Base-by-base conservation (phyloP, 2,329 filamentous ascomycete species). In the Pyrenophora graminea region DNA sequence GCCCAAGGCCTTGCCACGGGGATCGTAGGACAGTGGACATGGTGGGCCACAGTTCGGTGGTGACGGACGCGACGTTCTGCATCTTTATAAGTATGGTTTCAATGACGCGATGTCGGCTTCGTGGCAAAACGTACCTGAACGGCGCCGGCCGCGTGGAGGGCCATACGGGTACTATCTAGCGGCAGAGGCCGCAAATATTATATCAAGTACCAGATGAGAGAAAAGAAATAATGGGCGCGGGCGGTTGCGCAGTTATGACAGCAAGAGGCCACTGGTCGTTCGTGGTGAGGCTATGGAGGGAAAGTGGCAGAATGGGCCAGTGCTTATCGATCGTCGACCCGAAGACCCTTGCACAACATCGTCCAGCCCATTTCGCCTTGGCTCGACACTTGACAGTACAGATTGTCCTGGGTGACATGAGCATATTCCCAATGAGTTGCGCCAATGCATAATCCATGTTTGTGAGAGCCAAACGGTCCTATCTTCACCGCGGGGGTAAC, bases 91-190 rank as follows among this genome's bases (percentile, higher is more conserved):
- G 61, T 44, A 59, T 23, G 53, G 41, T 44, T 52, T 53, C 49
- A 42, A 54, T 51, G 50, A 61, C 54, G 59, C 55, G 55, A 51
- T 55, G 47, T 59, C 47, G 59, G 56, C 39, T 47, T 45, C 59
- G 68, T 70, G 65, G 68, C 68, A 58, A 62, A 55, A 66, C 78
- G 62, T 68, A 82, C 79, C 62, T 77, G 77, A 56, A 77, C 66
- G 56, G 73, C 73, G 61, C 77, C 68, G 58, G 79, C 74, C 61
- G 76, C 71, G 68, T 79, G 78, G 63, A 81, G 79, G 67, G 79
- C 79, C 80, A 82, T 82, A 53, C 76, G 62, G 32, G 25, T 46
- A 43, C 34, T 51, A 18, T 36, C 44, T 31, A 51, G 69, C 70
- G 70, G 70, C 68, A 59, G 55, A 50, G 48, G 68, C 70, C 69